These are phyloP conservation scores for Nevesoporus exiguus DNA, from an alignment of 768 basidiomycete species.

Conservation along the genomic window DNA sequence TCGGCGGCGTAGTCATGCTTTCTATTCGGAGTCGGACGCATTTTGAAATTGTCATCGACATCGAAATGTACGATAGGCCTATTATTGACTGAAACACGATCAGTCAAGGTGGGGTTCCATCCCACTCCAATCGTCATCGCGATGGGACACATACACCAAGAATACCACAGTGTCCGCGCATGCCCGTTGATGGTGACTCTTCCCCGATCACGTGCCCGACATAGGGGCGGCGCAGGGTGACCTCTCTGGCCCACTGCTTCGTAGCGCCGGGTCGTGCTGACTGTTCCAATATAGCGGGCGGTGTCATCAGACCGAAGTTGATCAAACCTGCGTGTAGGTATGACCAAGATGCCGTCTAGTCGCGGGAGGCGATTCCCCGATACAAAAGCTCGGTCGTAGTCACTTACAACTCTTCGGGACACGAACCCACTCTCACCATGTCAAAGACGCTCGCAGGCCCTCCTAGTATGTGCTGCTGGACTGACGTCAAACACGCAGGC, in stretches of 20 bases:
- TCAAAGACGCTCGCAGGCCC: constrained; percentile 38
- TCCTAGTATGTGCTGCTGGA: constrained; percentile 48
- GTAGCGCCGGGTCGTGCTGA: too few relatives aligned
- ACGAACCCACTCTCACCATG: constrained; percentile 6
- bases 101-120: too few relatives aligned
- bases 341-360: background rate
- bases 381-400: background rate
- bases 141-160: too few relatives aligned
- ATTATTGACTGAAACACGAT: background rate
- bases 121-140: background rate
- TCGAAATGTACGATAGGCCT: constrained; percentile 11
- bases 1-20: constrained; percentile 11
- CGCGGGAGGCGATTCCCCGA: background rate
- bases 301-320: background rate
- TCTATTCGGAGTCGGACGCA: background rate
- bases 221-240: background rate
- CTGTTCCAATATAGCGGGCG: background rate
- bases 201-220: background rate
- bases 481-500: constrained; percentile 47
- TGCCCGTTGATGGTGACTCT: background rate
- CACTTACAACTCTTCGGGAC: background rate
- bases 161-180: too few relatives aligned
- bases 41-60: background rate
- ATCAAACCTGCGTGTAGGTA: too few relatives aligned
- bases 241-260: too few relatives aligned